Evolutionary conservation across 2,329 filamentous ascomycete species (phyloP).

Genomic region (Torrubiella hemipterigena): DNA sequence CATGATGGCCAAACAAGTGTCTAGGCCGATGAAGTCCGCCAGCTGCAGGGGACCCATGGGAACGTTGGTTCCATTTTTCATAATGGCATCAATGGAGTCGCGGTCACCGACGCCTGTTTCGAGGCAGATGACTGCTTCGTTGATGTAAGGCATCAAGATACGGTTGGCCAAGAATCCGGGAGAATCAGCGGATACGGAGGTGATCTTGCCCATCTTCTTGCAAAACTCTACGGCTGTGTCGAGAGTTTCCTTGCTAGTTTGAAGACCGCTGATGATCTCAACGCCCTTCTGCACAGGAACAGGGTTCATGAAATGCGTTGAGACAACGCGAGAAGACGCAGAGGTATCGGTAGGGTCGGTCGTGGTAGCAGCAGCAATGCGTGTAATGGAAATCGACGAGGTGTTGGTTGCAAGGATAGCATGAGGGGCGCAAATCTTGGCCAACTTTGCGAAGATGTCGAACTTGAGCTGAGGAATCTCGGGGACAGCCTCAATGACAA

Average conservation of each 20-base stretch:
- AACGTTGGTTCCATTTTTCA: conserved; percentile 98
- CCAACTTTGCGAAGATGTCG: conserved; percentile 74
- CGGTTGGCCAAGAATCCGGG: conserved; percentile 94
- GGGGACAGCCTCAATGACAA: conserved; percentile 94
- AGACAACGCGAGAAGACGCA: conserved; percentile 77
- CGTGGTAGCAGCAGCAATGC: conserved; percentile 80
- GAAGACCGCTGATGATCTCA: conserved; percentile 89
- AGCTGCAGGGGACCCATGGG: conserved; percentile 93
- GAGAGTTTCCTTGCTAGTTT: conserved; percentile 75
- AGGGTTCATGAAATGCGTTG: conserved; percentile 99
- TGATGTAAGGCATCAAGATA: conserved; percentile 98
- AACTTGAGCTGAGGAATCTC: conserved; percentile 83
- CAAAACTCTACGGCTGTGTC: conserved; percentile 78
- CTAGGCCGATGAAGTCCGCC: conserved; percentile 93
- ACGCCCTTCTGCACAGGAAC: conserved; percentile 95
- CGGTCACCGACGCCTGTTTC: conserved; percentile 83
- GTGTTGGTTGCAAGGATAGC: conserved; percentile 95
- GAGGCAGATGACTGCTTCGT: conserved; percentile 91
- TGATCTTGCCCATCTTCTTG: conserved; percentile 83
- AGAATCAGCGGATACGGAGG: conserved; percentile 76
- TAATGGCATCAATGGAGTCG: conserved; percentile 92
- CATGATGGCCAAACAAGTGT: conserved; percentile 96
- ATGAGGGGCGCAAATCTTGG: conserved; percentile 69
- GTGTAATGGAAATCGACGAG: conserved; percentile 95
- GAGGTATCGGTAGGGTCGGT: conserved; percentile 67